Evolutionary conservation across 2,329 filamentous ascomycete genomes (phyloP).

Genomic region (Stromatinia cepivora): DNA sequence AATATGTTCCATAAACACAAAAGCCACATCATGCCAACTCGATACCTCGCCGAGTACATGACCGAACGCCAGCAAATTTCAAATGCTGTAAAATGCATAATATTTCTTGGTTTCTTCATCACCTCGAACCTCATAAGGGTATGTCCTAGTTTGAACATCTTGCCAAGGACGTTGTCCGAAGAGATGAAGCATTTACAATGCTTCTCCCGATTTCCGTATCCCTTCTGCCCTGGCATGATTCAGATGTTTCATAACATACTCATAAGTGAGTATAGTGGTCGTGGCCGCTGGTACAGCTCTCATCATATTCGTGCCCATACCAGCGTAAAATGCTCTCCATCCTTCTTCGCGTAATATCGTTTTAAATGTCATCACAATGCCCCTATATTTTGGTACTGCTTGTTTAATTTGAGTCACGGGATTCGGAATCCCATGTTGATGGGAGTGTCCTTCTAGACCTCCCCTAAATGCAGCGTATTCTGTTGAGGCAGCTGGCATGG

Average conservation of each 20-base stretch:
- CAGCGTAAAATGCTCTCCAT: constrained; percentile 95
- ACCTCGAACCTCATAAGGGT: not conserved
- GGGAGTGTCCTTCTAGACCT: constrained; percentile 34
- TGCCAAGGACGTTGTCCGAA: not conserved
- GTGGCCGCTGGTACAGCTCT: constrained; percentile 92
- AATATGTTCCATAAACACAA: constrained; percentile 22
- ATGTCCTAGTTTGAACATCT: not conserved
- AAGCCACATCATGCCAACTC: constrained; percentile 19
- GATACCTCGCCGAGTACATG: constrained; percentile 21
- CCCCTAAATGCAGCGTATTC: constrained; percentile 53
- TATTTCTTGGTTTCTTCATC: constrained; percentile 2
- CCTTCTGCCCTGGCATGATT: constrained; percentile 37
- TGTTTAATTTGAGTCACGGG: constrained; percentile 38
- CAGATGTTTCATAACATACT: constrained; percentile 57
- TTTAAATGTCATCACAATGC: constrained; percentile 77
- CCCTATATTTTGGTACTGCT: constrained; percentile 61
- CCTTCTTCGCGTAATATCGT: constrained; percentile 89
- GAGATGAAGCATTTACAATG: constrained; percentile 21
- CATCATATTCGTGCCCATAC: constrained; percentile 97
- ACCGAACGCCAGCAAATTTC: constrained; percentile 28
- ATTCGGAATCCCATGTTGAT: constrained; percentile 26
- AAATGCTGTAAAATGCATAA: constrained; percentile 29
- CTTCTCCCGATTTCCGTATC: constrained; percentile 30
- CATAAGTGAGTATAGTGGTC: constrained; percentile 96
- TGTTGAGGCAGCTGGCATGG: constrained; percentile 52